phyloP scores from a whole-genome alignment of 306 rosid genomes.

The Cucumis melo region DNA sequence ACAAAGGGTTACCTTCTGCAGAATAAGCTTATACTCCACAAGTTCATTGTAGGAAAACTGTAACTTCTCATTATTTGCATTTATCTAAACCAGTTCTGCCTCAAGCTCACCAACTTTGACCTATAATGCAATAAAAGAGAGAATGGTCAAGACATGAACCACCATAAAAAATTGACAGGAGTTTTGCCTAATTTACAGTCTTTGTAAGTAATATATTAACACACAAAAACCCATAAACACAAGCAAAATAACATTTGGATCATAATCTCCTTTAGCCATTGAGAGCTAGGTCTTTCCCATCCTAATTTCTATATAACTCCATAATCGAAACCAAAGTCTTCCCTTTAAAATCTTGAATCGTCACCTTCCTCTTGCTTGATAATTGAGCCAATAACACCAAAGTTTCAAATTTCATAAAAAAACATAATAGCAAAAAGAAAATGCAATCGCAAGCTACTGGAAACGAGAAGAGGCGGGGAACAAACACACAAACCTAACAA shows the following conservation, averaged over 20 bases:
- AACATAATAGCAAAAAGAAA: not conserved
- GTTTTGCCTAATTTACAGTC: not conserved
- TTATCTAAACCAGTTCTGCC: too few relatives aligned
- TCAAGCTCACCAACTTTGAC: too few relatives aligned
- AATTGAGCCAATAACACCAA: constrained; percentile 23
- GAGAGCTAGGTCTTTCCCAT: too few relatives aligned
- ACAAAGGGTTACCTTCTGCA: too few relatives aligned
- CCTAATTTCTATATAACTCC: too few relatives aligned
- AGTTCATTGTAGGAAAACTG: too few relatives aligned
- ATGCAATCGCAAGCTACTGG: too few relatives aligned
- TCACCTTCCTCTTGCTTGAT: constrained; percentile 59
- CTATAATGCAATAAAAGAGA: too few relatives aligned
- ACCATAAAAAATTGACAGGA: not conserved
- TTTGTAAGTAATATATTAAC: not conserved
- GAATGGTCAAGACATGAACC: too few relatives aligned
- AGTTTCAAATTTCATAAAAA: not conserved
- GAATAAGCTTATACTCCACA: too few relatives aligned
- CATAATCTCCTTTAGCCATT: constrained; percentile 51
- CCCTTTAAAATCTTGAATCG: constrained; percentile 73
- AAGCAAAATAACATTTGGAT: not conserved
- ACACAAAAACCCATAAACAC: not conserved
- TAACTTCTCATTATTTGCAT: too few relatives aligned
- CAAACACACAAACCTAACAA: constrained; percentile 39
- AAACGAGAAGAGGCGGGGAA: not conserved
- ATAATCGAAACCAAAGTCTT: constrained; percentile 63